Base-by-base conservation (phyloP, 306 rosid genomes). In the Hylodesmum podocarpum region DNA sequence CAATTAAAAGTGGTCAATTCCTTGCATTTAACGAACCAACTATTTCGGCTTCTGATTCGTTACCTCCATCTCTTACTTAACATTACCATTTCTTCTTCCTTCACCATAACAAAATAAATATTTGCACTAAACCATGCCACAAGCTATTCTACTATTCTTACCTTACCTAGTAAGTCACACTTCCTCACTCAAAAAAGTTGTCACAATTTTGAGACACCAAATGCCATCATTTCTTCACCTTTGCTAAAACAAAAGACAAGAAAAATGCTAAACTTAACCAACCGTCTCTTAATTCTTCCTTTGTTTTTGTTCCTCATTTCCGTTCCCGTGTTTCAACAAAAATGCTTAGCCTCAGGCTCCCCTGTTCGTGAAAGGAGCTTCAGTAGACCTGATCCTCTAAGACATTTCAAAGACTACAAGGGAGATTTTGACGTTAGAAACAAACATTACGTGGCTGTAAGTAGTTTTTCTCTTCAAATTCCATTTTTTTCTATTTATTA, bases 81-180 rank as follows among this genome's bases (percentile, higher is more conserved):
- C 73, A 59, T 68, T 46, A 51, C 70, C 33, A 80, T 70, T 73
- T 72, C 46, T 71, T 34, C 74, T 86, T 84, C 84, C 86, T 80
- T 84, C 73, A 47, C 53, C 70, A 22, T 40, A 79, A 80, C 83
- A 73, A 76, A 76, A n/a, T n/a, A n/a, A 44, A 41, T 19, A n/a
- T 63, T 73, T 27, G 16, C 65, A 25, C 75, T 67, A 86, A 87
- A 88, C 95, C 92, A 76, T 76, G 72, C 70, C 84, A 70, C 91
- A 91, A 89, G 91, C 89, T 88, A 90, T 90, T 74, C 96, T 85
- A 90, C 89, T 88, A 90, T 90, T 74, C 96, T 85, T 88, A 78
- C 67, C 96, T 81, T 88, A 50, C 64, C 69, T 47, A 47, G 58
- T 70, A 82, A 90, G 95, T 86, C 83, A 86, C 50, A 83, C 74